Evolutionary conservation across 2,329 filamentous ascomycete genomes (phyloP).

Genomic region (Alternaria incomplexa): DNA sequence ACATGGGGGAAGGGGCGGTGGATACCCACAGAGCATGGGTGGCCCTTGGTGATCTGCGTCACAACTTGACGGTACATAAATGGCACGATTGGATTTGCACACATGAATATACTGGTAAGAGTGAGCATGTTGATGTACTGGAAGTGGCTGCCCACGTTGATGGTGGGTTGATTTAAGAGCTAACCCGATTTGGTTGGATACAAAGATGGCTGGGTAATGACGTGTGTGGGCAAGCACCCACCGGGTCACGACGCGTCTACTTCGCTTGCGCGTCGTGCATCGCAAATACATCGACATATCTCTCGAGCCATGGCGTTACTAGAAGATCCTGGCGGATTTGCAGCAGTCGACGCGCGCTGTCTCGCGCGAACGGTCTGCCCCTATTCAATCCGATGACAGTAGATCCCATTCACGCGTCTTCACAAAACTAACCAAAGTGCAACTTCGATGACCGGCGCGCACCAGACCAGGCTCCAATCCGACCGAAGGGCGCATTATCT

Average conservation of each 20-base stretch:
- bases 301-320: neutral
- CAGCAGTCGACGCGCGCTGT: neutral
- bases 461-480: neutral
- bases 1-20: neutral
- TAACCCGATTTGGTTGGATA: neutral
- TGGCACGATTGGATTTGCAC: neutral
- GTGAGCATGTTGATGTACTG: neutral
- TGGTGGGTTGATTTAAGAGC: neutral
- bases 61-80: neutral
- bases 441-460: neutral
- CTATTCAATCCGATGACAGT: neutral
- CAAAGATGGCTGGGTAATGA: neutral
- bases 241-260: neutral
- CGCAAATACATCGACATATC: neutral
- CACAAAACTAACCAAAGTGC: neutral
- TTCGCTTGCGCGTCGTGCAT: neutral
- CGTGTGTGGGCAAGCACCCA: neutral
- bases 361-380: neutral
- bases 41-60: conserved; percentile 2
- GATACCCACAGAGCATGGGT: conserved; percentile 16
- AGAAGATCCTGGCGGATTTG: neutral
- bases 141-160: neutral
- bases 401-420: neutral
- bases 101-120: neutral
- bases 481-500: neutral